A percentile compares a stretch with the other conserved stretches of the same genome.
These are phyloP conservation scores for Candida anutae DNA, from an alignment of 1,139 yeast genomes.

Conservation along the genomic window DNA sequence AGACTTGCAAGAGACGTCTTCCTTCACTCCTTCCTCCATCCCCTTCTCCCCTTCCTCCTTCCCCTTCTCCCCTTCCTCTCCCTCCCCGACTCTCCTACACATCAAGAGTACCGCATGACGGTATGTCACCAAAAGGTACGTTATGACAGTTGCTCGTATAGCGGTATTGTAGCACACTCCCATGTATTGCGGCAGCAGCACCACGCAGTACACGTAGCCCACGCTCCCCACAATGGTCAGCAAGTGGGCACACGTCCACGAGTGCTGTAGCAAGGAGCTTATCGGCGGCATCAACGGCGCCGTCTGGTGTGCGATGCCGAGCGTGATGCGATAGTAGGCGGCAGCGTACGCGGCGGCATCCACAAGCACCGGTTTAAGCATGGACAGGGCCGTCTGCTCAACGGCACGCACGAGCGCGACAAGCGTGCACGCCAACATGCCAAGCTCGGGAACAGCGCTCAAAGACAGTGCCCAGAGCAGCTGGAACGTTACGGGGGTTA, in stretches of 20 bases:
- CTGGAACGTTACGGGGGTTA: background rate
- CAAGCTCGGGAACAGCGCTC: slow-evolving; percentile 1
- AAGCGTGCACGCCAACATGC: background rate
- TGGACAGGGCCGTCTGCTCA: background rate
- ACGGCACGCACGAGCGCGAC: background rate
- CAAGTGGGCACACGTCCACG: slow-evolving; percentile 6
- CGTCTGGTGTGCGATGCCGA: background rate
- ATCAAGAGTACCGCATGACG: slow-evolving; percentile 10
- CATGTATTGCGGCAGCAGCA: background rate
- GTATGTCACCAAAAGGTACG: slow-evolving; percentile 15
- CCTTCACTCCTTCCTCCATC: too few relatives aligned
- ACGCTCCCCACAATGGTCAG: slow-evolving; percentile 4
- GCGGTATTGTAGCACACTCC: slow-evolving; percentile 5
- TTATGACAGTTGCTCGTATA: slow-evolving; percentile 7
- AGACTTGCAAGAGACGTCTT: too few relatives aligned
- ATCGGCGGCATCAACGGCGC: slow-evolving; percentile 1
- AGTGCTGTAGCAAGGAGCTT: slow-evolving; percentile 3
- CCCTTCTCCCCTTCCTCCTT: background rate
- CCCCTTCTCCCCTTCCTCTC: too few relatives aligned
- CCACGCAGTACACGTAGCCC: slow-evolving; percentile 1
- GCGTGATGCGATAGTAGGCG: background rate
- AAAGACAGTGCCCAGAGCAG: background rate
- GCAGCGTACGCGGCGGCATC: background rate
- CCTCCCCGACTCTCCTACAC: background rate
- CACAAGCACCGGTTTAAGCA: too few relatives aligned